A percentile compares a stretch with the other conserved stretches of the same genome.
These are phyloP conservation scores for Eragrostis tef DNA, from an alignment of 202 grass and related monocot genomes.

Conservation along the genomic window DNA sequence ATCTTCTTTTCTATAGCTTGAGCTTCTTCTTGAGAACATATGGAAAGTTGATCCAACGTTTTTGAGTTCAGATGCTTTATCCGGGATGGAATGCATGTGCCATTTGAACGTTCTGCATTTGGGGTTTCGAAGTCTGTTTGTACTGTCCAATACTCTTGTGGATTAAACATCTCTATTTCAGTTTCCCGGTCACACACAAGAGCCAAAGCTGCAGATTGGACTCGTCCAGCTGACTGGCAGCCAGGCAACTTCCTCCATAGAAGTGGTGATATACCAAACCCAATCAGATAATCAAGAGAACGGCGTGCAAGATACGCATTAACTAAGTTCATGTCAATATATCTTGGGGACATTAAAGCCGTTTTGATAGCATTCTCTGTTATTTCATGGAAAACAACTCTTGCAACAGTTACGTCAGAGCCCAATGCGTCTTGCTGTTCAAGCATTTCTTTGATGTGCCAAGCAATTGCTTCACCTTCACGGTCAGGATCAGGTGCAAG, in stretches of 20 bases:
- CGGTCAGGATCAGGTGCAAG: constrained; percentile 98
- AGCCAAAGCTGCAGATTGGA: constrained; percentile 93
- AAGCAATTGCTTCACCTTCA: constrained; percentile 99
- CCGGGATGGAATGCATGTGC: constrained; percentile 49
- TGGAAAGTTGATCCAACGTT: constrained; percentile 83
- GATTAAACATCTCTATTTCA: constrained; percentile 86
- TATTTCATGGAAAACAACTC: constrained; percentile 97
- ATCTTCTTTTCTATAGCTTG: constrained; percentile 63
- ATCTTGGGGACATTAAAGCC: constrained; percentile 75
- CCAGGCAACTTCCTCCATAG: constrained; percentile 95
- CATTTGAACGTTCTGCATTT: constrained; percentile 49
- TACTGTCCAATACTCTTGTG: constrained; percentile 87
- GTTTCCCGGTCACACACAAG: constrained; percentile 85
- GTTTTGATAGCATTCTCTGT: constrained; percentile 81
- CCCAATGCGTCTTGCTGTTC: constrained; percentile 77
- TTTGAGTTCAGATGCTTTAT: constrained; percentile 77
- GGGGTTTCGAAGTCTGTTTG: constrained; percentile 57
- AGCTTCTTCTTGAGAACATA: constrained; percentile 67
- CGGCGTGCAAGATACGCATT: constrained; percentile 97
- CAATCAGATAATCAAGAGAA: constrained; percentile 95
- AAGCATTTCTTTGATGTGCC: constrained; percentile 97
- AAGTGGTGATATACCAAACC: constrained; percentile 95
- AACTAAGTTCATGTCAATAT: constrained; percentile 91
- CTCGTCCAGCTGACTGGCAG: constrained; percentile 91
- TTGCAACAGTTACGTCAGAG: constrained; percentile 65